Evolutionary conservation across 345 rosid species (phyloP).

Genomic region (Euphorbia pulcherrima): DNA sequence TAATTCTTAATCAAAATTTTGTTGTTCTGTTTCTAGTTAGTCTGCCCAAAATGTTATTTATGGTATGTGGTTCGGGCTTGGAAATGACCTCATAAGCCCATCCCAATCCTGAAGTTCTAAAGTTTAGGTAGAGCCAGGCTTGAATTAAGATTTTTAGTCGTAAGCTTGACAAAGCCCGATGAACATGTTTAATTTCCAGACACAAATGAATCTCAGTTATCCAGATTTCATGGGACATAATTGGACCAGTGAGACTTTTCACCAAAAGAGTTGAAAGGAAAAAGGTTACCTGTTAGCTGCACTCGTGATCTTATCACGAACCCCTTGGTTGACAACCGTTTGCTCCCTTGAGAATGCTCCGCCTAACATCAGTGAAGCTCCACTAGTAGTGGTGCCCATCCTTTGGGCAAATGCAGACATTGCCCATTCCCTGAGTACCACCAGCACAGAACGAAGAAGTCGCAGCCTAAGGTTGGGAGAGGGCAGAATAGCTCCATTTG

Average conservation of each 20-base stretch:
- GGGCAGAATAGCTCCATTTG: slow-evolving; percentile 70
- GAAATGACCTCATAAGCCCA: too few species aligned
- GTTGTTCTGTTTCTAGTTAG: too few species aligned
- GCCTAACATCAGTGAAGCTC: slow-evolving; percentile 67
- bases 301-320: slow-evolving; percentile 78
- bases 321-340: slow-evolving; percentile 61
- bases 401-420: slow-evolving; percentile 75
- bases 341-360: slow-evolving; percentile 56
- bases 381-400: slow-evolving; percentile 61
- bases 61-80: too few species aligned
- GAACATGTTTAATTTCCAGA: too few species aligned
- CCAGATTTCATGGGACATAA: neutral
- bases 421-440: slow-evolving; percentile 89
- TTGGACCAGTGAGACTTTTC: neutral
- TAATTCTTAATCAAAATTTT: too few species aligned
- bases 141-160: too few species aligned
- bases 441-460: slow-evolving; percentile 70
- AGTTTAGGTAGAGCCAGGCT: too few species aligned
- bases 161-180: too few species aligned
- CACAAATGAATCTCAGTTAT: neutral
- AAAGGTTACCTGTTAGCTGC: slow-evolving; percentile 76
- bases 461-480: slow-evolving; percentile 80
- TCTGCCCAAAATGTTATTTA: too few species aligned
- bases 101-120: too few species aligned
- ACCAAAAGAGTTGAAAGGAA: neutral